Base-by-base conservation (phyloP, 306 rosid species). In the Biancaea sappan region DNA sequence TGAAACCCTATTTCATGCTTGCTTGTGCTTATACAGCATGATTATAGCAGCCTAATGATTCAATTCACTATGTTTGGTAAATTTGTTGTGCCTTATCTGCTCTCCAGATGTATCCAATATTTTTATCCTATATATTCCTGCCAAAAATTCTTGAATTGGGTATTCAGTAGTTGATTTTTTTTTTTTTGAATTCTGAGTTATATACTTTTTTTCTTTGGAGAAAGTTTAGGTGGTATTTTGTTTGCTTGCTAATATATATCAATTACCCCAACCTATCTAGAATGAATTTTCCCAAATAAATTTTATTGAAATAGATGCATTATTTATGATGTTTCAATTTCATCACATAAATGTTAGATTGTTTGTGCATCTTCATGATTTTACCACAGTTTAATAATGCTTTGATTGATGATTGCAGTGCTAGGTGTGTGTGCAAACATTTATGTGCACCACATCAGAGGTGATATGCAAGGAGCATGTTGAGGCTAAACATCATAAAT, bases 361-460 rank as follows among this genome's bases (percentile, higher is more conserved):
- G 2, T 18, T 21, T 68, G 32, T 26, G 21, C 73, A 13, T 54
- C 4, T 74, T 28, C 35, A 43, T 34, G 24, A 66, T n/a, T 66
- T 16, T 15, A 19, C 51, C 35, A 3, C 19, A 44, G 53, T 76
- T 41, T 13, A 41, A 41, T 67, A 16, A 38, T 74, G 31, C 61
- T 77, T 63, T 73, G 51, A 47, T 77, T 77, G 74, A 28, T 69
- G 53, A 70, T 78, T 80, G 87, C 95, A 91, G 92, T 89, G 97
- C 87, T 89, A 88, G 88, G 97, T 92, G 54, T 92, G 97, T 71
- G 89, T 92, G 97, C 96, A 92, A 46, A 92, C 96, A 79, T 92
- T 92, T 64, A 86, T 89, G 15, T 92, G 97, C 80, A 92, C 96
- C 75, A 92, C 97, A 44, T 72, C 96, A 25, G 96, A 92, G 85